Percentiles rank a stretch among this genome's conserved stretches.
phyloP scores from a whole-genome alignment of 345 rosid genomes.

The Hypericum perforatum region DNA sequence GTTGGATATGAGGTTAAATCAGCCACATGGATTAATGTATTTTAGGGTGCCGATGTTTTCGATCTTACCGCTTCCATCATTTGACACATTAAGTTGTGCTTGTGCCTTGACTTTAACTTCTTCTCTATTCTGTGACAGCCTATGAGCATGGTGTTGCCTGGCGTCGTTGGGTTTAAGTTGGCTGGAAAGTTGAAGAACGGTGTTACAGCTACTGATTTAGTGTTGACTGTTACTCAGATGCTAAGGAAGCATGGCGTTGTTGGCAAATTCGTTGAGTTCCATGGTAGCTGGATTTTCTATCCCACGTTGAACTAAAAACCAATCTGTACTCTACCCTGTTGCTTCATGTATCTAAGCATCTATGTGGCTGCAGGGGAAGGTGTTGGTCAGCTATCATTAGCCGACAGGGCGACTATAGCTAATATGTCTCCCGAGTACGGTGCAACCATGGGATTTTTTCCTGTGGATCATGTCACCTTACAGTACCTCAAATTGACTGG shows the following conservation, averaged over 20 bases:
- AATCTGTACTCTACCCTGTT: too few relatives aligned
- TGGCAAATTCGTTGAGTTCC: conserved; percentile 28
- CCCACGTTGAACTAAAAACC: too few relatives aligned
- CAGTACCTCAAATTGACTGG: conserved; percentile 23
- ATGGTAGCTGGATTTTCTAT: conserved; percentile 9
- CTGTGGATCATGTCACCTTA: conserved; percentile 27
- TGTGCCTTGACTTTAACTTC: conserved; percentile 7
- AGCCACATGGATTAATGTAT: too few relatives aligned
- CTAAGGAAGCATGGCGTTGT: conserved; percentile 67
- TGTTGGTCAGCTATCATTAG: conserved; percentile 19
- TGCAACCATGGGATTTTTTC: conserved; percentile 29
- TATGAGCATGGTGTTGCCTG: conserved; percentile 95
- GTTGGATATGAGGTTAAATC: too few relatives aligned
- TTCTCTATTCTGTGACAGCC: conserved; percentile 36
- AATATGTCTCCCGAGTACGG: conserved; percentile 30
- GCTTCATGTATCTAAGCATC: not conserved
- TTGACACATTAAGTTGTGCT: not conserved
- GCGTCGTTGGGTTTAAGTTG: conserved; percentile 78
- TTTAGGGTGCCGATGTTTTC: too few relatives aligned
- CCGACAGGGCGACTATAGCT: conserved; percentile 27
- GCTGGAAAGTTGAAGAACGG: conserved; percentile 55
- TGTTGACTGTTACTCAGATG: conserved; percentile 77
- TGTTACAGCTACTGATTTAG: conserved; percentile 91
- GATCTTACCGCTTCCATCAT: not conserved
- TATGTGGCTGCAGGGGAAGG: conserved; percentile 16